Conservation (phyloP, 106 monocot genomes). For the Dioscorea alata region DNA sequence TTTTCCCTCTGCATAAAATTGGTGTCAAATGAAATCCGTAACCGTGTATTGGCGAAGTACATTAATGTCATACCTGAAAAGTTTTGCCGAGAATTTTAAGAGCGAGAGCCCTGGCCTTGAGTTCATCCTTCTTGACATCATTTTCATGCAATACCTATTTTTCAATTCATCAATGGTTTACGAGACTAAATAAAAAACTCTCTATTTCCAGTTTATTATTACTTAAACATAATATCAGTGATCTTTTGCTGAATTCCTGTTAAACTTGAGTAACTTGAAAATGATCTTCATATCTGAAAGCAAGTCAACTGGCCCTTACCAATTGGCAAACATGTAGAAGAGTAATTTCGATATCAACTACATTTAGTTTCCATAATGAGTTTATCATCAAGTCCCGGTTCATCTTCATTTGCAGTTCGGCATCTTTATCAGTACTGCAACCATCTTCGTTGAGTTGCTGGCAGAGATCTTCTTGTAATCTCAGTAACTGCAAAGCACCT, state of each 20-base stretch:
- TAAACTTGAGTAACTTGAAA: too few relatives aligned
- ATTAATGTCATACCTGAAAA: constrained; percentile 40
- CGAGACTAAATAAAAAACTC: too few relatives aligned
- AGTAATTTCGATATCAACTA: constrained; percentile 83
- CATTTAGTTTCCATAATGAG: constrained; percentile 84
- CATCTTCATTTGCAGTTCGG: constrained; percentile 44
- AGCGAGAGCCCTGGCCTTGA: constrained; percentile 54
- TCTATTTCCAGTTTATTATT: too few relatives aligned
- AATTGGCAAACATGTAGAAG: constrained; percentile 68
- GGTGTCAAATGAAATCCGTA: too few relatives aligned
- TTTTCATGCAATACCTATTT: constrained; percentile 66
- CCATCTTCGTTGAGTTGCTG: constrained; percentile 48
- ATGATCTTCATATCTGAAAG: too few relatives aligned
- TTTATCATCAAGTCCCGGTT: constrained; percentile 72
- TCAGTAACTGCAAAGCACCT: constrained; percentile 82
- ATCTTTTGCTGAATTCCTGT: too few relatives aligned
- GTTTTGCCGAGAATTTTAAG: constrained; percentile 70
- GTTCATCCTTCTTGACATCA: constrained; percentile 66
- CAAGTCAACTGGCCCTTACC: constrained; percentile 23
- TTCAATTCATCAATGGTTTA: too few relatives aligned
- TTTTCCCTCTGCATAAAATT: constrained; percentile 42
- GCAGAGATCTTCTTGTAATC: constrained; percentile 72
- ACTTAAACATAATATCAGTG: too few relatives aligned
- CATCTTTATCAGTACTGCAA: constrained; percentile 30
- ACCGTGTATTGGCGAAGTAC: too few relatives aligned